phyloP scores from a whole-genome alignment of 139 green algal genomes.

The Chlorella sp. region DNA sequence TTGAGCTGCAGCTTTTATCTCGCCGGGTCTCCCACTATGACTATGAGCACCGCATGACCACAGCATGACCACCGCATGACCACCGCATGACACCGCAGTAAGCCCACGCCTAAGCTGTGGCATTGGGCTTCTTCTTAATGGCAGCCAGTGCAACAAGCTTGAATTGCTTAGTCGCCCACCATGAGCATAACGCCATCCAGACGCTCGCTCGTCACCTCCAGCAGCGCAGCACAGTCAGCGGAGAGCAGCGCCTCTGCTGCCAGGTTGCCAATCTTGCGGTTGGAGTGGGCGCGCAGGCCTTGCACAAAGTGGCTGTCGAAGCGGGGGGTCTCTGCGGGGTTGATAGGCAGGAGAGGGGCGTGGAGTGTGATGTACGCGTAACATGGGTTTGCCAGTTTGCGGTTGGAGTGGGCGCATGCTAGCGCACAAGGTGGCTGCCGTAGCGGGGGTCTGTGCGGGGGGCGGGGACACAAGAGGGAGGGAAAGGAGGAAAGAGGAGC shows the following conservation, averaged over 20 bases:
- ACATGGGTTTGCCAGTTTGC: not conserved
- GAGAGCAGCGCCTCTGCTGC: constrained; percentile 19
- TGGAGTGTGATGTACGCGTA: not conserved
- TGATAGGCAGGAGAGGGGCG: not conserved
- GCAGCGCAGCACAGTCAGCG: not conserved
- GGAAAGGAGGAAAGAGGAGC: too few relatives aligned
- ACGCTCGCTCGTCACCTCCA: constrained; percentile 34
- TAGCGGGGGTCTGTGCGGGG: too few relatives aligned
- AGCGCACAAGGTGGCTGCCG: too few relatives aligned
- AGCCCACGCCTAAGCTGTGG: too few relatives aligned
- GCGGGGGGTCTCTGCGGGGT: constrained; percentile 9
- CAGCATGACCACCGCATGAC: too few relatives aligned
- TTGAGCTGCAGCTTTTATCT: too few relatives aligned
- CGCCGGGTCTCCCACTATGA: too few relatives aligned
- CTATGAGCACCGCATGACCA: too few relatives aligned
- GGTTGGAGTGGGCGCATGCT: not conserved
- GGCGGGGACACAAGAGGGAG: too few relatives aligned
- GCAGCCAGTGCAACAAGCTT: too few relatives aligned
- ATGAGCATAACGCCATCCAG: constrained; percentile 36
- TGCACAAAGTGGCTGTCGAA: constrained; percentile 15
- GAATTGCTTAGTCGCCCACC: constrained; percentile 29
- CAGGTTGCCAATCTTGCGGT: constrained; percentile 41
- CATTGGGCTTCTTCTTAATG: too few relatives aligned
- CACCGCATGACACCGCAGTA: too few relatives aligned
- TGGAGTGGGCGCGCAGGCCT: constrained; percentile 27